A percentile compares a stretch with the other conserved stretches of the same genome.
Evolutionary conservation across 1,284 basidiomycete species (phyloP).

Genomic region (Rhodotorula sp.): DNA sequence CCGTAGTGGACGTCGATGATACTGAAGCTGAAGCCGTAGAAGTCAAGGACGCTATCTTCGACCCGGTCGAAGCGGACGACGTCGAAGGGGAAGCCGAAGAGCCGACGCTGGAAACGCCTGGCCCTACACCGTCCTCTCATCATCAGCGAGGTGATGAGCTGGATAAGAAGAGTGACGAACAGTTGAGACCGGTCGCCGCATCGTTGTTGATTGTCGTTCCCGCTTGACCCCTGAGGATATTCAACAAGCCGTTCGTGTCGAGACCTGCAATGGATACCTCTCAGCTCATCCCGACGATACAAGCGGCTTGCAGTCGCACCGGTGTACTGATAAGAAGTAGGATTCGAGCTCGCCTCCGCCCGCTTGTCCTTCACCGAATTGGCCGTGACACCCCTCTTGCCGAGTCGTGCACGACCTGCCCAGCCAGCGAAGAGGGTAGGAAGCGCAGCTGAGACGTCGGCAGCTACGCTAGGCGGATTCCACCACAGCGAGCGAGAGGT

Average conservation of each 20-base stretch:
- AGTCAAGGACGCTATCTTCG: neutral
- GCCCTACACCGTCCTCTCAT: neutral
- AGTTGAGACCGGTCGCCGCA: conserved; percentile 10
- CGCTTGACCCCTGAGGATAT: neutral
- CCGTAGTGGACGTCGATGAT: too few relatives aligned
- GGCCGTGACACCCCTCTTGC: too few relatives aligned
- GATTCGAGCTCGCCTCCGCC: too few relatives aligned
- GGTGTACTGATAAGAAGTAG: conserved; percentile 13
- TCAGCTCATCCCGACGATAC: neutral
- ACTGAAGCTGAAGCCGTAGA: too few relatives aligned
- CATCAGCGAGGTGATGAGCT: neutral
- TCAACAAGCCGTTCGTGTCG: conserved; percentile 13
- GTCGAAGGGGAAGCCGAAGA: neutral
- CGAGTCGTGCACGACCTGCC: too few relatives aligned
- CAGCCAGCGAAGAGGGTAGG: neutral
- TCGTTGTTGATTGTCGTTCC: conserved; percentile 3
- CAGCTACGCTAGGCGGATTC: neutral
- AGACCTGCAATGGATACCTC: neutral
- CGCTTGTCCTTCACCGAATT: too few relatives aligned
- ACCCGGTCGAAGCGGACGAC: too few relatives aligned
- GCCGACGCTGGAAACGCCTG: too few relatives aligned
- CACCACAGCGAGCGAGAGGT: conserved; percentile 9
- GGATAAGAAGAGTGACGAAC: neutral
- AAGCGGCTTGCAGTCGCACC: neutral
- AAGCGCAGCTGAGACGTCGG: neutral